These are phyloP conservation scores for Telfairia occidentalis DNA, from an alignment of 331 rosid species.

Conservation along the genomic window DNA sequence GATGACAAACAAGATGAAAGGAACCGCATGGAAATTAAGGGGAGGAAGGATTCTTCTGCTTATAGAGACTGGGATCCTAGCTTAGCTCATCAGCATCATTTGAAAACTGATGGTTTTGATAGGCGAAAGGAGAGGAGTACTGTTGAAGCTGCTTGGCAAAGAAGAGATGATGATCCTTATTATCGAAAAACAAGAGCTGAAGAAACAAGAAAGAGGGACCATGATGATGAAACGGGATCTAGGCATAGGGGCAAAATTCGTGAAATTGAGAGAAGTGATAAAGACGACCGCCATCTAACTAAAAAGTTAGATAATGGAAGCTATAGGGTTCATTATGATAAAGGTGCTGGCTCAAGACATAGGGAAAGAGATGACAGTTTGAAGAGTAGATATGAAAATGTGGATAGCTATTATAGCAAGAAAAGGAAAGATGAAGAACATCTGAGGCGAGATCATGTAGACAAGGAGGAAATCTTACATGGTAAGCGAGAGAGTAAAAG, in stretches of 20 bases:
- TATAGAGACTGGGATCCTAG: slow-evolving; percentile 62
- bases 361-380: slow-evolving; percentile 79
- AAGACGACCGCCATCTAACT: slow-evolving; percentile 52
- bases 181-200: slow-evolving; percentile 59
- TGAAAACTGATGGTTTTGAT: slow-evolving; percentile 61
- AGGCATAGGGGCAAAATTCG: slow-evolving; percentile 54
- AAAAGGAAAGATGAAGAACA: slow-evolving; percentile 85
- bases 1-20: slow-evolving; percentile 64
- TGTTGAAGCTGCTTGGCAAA: slow-evolving; percentile 60
- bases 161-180: slow-evolving; percentile 75
- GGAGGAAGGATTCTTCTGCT: slow-evolving; percentile 54
- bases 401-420: slow-evolving; percentile 76
- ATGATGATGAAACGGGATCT: slow-evolving; percentile 41
- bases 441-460: slow-evolving; percentile 59
- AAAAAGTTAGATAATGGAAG: slow-evolving; percentile 78
- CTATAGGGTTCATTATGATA: slow-evolving; percentile 64
- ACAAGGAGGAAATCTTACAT: slow-evolving; percentile 64
- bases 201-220: slow-evolving; percentile 85
- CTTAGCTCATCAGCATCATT: slow-evolving; percentile 46
- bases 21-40: slow-evolving; percentile 42
- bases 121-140: slow-evolving; percentile 71
- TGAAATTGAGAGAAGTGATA: slow-evolving; percentile 65
- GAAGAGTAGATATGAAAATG: slow-evolving; percentile 57
- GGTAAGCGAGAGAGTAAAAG: slow-evolving; percentile 51
- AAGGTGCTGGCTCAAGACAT: slow-evolving; percentile 60